A percentile compares a stretch with the other conserved stretches of the same genome.
phyloP scores from a whole-genome alignment of 2,329 filamentous ascomycete genomes.

The Trichophyton simii region DNA sequence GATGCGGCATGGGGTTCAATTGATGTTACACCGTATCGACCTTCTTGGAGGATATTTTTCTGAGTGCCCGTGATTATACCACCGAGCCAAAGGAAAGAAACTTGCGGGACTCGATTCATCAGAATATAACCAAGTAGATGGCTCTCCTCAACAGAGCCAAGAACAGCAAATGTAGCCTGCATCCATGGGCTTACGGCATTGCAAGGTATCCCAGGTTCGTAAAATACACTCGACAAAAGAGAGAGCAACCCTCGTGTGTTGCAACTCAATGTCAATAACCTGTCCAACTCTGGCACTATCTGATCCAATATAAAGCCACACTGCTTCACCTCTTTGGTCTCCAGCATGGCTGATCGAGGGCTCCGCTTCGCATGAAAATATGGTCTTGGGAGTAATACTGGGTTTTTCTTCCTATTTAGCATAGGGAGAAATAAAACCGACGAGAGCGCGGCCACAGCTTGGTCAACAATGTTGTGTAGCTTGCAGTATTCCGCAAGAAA shows the following conservation, averaged over 20 bases:
- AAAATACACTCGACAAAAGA: conserved; percentile 20
- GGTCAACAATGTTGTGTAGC: conserved; percentile 14
- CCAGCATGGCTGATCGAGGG: not conserved
- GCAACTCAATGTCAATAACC: conserved; percentile 19
- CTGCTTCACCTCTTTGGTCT: not conserved
- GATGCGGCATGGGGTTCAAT: conserved; percentile 19
- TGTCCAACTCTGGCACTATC: conserved; percentile 10
- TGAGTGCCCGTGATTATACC: conserved; percentile 16
- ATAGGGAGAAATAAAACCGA: conserved; percentile 16
- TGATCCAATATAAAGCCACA: not conserved
- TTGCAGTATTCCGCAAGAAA: conserved; percentile 17
- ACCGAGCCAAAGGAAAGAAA: conserved; percentile 22
- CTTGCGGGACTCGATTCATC: conserved; percentile 17
- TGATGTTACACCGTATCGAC: conserved; percentile 17
- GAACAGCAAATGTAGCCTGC: conserved; percentile 18
- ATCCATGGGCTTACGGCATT: conserved; percentile 21
- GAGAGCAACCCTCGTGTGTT: conserved; percentile 16
- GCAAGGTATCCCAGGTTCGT: conserved; percentile 19
- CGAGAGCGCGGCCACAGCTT: conserved; percentile 17
- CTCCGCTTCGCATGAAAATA: not conserved
- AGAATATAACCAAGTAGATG: conserved; percentile 17
- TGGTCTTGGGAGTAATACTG: not conserved
- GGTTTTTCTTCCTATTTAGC: not conserved
- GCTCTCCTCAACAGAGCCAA: conserved; percentile 14
- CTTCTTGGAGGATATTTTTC: conserved; percentile 14